Base-by-base conservation (phyloP, 2,329 filamentous ascomycete species). In the Rhynchosporium agropyri region DNA sequence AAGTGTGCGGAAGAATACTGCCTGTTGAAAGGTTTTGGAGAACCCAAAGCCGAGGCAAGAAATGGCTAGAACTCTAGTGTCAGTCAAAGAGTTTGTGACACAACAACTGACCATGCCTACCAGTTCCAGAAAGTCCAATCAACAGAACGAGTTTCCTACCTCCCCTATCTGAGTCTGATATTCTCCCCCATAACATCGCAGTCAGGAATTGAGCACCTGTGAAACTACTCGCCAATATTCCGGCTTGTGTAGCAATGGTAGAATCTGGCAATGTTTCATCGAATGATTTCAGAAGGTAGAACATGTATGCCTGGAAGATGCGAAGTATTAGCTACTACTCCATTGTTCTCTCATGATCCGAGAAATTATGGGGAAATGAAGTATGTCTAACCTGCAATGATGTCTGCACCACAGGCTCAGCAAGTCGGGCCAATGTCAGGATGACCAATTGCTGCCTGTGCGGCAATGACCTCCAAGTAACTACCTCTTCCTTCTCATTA, bases 271-370 rank as follows among this genome's bases (percentile, higher is more conserved):
- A 77, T 9, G 71, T 76, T 0, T 80, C 77, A 63, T 84, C 78
- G 70, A 96, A 94, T 63, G 88, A 94, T 69, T 86, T 87, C n/a
- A 97, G 83, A 75, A 95, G 91, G 76, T 94, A 96, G 77, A 91
- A 96, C 80, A 92, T 82, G 73, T 91, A 91, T 2, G 87, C 83
- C 63, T 87, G 46, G 6, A 36, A 43, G 2, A 28, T 15, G 31
- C 26, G 4, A 48, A 43, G 0, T 7, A 29, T 48, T 43, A 59
- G 57, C 46, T 38, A 42, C 43, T 51, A 13, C 33, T 36, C 33
- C 9, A 36, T 36, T 10, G 33, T 36, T 36, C 33, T 36, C 6
- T 36, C 5, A 36, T 36, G 9, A 5, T 36, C 33, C 9, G 9
- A 6, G 5, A 36, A 36, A 36, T 5, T 36, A 36, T 10, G 9